Percentiles rank a stretch among this genome's conserved stretches.
Conservation (phyloP, 2,329 filamentous ascomycete genomes). For the Graphilbum sp. region DNA sequence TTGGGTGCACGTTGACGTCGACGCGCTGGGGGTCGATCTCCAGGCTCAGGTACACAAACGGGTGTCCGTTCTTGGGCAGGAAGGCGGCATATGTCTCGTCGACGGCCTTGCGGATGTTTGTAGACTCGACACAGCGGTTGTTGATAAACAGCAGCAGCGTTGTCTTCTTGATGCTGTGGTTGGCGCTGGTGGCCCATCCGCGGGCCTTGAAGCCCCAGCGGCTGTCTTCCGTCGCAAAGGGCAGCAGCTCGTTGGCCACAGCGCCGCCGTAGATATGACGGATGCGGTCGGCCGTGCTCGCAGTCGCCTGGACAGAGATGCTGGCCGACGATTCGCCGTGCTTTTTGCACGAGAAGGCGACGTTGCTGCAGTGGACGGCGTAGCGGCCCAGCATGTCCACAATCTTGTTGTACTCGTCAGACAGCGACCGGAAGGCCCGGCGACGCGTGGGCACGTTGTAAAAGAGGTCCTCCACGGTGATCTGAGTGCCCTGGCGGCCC, state of each 20-base stretch:
- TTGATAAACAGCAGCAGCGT: constrained; percentile 89
- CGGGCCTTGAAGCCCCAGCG: constrained; percentile 73
- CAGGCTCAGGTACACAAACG: constrained; percentile 81
- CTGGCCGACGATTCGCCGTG: constrained; percentile 74
- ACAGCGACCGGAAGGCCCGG: constrained; percentile 74
- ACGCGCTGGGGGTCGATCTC: constrained; percentile 85
- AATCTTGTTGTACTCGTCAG: constrained; percentile 96
- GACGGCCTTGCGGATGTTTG: constrained; percentile 70
- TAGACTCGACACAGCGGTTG: constrained; percentile 82
- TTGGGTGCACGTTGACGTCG: constrained; percentile 95
- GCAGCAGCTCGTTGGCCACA: constrained; percentile 77
- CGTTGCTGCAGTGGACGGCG: constrained; percentile 77
- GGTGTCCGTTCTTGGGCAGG: constrained; percentile 83
- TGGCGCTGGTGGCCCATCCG: constrained; percentile 79
- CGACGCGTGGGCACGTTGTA: constrained; percentile 87
- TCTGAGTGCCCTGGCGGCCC: constrained; percentile 79
- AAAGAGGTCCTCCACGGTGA: constrained; percentile 92
- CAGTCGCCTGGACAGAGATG: constrained; percentile 60
- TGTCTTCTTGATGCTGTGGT: constrained; percentile 85
- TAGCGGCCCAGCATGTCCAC: constrained; percentile 89
- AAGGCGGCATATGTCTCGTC: constrained; percentile 83
- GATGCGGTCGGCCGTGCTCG: constrained; percentile 65
- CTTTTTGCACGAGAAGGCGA: constrained; percentile 94
- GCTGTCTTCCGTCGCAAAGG: constrained; percentile 54
- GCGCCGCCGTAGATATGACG: constrained; percentile 73